phyloP scores from a whole-genome alignment of 2,329 filamentous ascomycete species.

The Trichoderma guizhouense region DNA sequence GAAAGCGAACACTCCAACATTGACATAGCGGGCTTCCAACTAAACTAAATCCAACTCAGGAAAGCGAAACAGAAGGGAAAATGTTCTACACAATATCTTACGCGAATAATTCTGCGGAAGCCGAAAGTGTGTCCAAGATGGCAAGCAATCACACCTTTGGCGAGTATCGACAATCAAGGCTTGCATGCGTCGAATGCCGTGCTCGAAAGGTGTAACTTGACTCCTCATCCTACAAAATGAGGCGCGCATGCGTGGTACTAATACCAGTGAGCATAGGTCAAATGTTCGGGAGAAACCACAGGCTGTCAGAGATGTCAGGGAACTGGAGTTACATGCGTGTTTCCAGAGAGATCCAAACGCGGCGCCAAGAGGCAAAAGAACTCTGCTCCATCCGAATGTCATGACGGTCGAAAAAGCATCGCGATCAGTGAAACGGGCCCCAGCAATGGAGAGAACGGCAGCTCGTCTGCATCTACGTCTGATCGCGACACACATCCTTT shows the following conservation, averaged over 20 bases:
- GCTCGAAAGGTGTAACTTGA: neutral
- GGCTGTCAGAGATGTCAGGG: slow-evolving; percentile 2
- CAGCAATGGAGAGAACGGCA: neutral
- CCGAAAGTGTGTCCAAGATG: neutral
- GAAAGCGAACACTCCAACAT: neutral
- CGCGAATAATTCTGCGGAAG: neutral
- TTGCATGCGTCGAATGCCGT: slow-evolving; percentile 7
- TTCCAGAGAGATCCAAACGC: slow-evolving; percentile 6
- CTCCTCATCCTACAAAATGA: neutral
- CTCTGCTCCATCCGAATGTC: neutral
- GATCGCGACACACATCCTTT: neutral
- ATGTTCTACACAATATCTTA: slow-evolving; percentile 11
- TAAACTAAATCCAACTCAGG: neutral
- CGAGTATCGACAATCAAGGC: neutral
- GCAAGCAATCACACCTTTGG: slow-evolving; percentile 1
- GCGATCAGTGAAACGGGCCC: neutral
- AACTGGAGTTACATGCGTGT: neutral
- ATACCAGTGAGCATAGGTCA: neutral
- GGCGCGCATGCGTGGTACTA: neutral
- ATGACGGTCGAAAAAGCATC: neutral
- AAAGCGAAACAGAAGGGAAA: neutral
- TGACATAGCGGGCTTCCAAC: neutral
- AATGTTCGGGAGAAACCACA: slow-evolving; percentile 3
- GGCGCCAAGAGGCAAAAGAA: slow-evolving; percentile 9
- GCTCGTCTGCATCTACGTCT: neutral